Base-by-base conservation (phyloP, 768 basidiomycete genomes). In the Pleurotus djamor region DNA sequence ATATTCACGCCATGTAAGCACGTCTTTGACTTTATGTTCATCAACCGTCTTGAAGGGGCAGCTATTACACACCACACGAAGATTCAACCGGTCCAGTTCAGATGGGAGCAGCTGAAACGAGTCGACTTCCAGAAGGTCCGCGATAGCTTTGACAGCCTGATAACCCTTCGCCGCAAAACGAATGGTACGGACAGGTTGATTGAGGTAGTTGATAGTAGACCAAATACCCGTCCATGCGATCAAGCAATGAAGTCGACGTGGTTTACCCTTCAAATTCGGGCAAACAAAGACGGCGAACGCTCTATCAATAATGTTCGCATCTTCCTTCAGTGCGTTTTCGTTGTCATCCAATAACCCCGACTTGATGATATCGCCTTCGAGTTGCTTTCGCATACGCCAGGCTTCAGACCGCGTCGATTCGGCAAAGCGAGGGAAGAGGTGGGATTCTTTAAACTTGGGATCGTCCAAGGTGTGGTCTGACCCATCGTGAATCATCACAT, bases 1-100 rank as follows among this genome's bases (percentile, higher is more conserved):
- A 44, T 56, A 56, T 56, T 56, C 54, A n/a, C 54, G 54, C 54
- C 54, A 56, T 6, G 54, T 56, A 37, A 56, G 28, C 38, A 56
- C 54, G 10, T 56, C 54, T 32, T 32, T 56, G 14, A 16, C 41
- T 32, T 41, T 56, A 34, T 17, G 44, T n/a, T 41, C 54, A 41
- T 56, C 21, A 44, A 16, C 21, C 54, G 54, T 34, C 54, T 56
- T 41, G 36, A 56, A 32, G 10, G 54, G 54, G 28, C 54, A 56
- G 9, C 54, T 44, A 45, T 56, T 56, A 41, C 54, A 56, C 5
- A 56, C 28, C 16, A 56, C 21, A 13, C 54, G 54, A 56, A 56
- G 41, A 8, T 41, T 38, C 41, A 43, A 32, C 5, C 54, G 54
- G 44, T 56, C 54, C 41, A 56, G 37, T 32, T 56, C 54, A 37